Percentiles rank a stretch among this genome's conserved stretches.
Evolutionary conservation across 768 basidiomycete species (phyloP).

Genomic region (Dioszegia hungarica): DNA sequence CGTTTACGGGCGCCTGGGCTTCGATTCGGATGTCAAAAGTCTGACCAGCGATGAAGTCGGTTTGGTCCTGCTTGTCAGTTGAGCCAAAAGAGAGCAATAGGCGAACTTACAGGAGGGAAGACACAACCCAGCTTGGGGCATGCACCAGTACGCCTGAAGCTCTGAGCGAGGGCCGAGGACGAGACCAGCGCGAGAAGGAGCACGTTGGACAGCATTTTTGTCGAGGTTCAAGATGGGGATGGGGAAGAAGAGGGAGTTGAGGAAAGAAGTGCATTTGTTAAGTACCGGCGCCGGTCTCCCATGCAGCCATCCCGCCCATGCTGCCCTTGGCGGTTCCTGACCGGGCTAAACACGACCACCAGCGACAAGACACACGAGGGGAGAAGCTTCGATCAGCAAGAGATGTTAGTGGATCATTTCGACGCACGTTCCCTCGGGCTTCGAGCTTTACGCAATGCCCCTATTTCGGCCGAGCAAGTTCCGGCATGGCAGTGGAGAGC

Average conservation of each 20-base stretch:
- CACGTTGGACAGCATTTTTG: conserved; percentile 1
- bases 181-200: not conserved
- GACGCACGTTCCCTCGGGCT: too few species aligned
- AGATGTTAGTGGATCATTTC: too few species aligned
- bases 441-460: too few species aligned
- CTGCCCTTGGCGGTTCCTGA: too few species aligned
- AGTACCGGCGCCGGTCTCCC: too few species aligned
- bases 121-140: conserved; percentile 46
- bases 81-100: not conserved
- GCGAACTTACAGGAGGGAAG: conserved; percentile 32
- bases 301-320: too few species aligned
- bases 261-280: too few species aligned
- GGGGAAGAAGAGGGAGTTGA: not conserved
- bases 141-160: conserved; percentile 38
- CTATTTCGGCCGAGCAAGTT: too few species aligned
- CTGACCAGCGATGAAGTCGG: conserved; percentile 42
- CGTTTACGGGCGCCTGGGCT: conserved; percentile 51
- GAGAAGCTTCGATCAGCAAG: too few species aligned
- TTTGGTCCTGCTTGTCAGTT: conserved; percentile 35
- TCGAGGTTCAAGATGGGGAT: not conserved
- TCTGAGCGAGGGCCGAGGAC: conserved; percentile 21
- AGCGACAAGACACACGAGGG: too few species aligned
- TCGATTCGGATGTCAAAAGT: conserved; percentile 32
- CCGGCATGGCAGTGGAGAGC: too few species aligned
- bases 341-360: too few species aligned